Base-by-base conservation (phyloP, 139 green algal genomes). In the Auxenochlorella pyrenoidosa region DNA sequence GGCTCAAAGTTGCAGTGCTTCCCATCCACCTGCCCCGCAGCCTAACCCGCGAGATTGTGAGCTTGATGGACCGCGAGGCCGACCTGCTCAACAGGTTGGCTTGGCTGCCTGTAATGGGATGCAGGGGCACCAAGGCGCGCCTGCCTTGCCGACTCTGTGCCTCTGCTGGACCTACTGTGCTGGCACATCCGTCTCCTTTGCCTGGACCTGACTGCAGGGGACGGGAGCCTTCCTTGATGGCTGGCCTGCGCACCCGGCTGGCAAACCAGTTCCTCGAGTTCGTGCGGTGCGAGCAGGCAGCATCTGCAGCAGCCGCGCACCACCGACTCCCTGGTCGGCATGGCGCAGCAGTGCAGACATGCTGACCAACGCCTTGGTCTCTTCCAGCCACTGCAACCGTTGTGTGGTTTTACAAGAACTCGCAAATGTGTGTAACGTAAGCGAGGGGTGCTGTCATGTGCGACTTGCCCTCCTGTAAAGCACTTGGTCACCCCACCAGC, bases 11-110 rank as follows among this genome's bases (percentile, higher is more conserved):
- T 51, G 12, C 26, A 16, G 40, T 13, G 12, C 44, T 43, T 30
- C 30, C 18, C 47, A 19, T 41, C 12, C 40, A 22, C 26, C 40
- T 40, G 13, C 13, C 77, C n/a, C 30, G 77, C 77, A 66, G 51
- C 51, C 19, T 68, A 3, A 70, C 51, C 28, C 89, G 94, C 26
- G 95, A 97, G 91, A 89, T 98, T 32, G 93, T 97, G 63, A 88
- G 95, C 80, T 90, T 98, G 40, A 94, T 97, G 38, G 95, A 98
- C 82, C 89, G 96, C 10, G 96, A 98, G 89, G 94, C 94, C 16
- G 96, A 98, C 89, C 88, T 98, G 85, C 90, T 98, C 30, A 96
- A 97, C 88, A 92, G 91, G 91, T 93, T 34, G 1, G 65, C 32
- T n/a, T n/a, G n/a, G n/a, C 21, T 28, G 13, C 24, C 1, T 8